phyloP scores from a whole-genome alignment of 495 filamentous ascomycete species.

The Aspergillus haitiensis region DNA sequence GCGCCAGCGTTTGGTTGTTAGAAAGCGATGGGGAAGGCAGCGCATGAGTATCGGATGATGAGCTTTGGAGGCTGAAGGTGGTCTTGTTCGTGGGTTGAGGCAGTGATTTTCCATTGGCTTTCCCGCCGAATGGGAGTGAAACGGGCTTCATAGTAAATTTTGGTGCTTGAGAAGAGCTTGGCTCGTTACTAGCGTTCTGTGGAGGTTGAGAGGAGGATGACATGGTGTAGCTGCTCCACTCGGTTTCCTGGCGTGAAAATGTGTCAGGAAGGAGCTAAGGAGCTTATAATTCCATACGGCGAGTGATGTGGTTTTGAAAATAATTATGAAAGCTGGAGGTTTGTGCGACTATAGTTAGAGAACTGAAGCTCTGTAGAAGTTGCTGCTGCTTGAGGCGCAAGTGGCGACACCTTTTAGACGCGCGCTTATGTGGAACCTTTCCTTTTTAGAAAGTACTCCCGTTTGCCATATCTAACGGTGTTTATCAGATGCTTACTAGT shows the following conservation, averaged over 20 bases:
- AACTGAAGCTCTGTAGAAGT: conserved; percentile 19
- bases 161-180: conserved; percentile 1
- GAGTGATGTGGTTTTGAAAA: neutral
- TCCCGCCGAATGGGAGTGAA: conserved; percentile 32
- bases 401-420: conserved; percentile 24
- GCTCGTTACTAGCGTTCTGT: conserved; percentile 12
- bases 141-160: conserved; percentile 28
- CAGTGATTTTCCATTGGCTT: conserved; percentile 17
- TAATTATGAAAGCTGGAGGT: neutral
- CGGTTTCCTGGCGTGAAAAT: neutral
- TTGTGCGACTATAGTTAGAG: neutral
- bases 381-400: conserved; percentile 29
- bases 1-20: conserved; percentile 30
- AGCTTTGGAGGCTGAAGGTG: conserved; percentile 35
- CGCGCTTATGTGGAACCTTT: conserved; percentile 18
- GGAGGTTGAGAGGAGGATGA: conserved; percentile 19
- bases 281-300: too few relatives aligned
- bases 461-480: neutral
- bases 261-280: neutral
- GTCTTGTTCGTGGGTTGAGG: conserved; percentile 31
- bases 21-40: neutral
- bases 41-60: conserved; percentile 17
- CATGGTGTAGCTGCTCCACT: neutral
- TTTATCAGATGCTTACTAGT: too few relatives aligned
- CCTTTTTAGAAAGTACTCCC: neutral